Evolutionary conservation across 306 rosid species (phyloP).

Genomic region (Amphicarpaea edgeworthii): DNA sequence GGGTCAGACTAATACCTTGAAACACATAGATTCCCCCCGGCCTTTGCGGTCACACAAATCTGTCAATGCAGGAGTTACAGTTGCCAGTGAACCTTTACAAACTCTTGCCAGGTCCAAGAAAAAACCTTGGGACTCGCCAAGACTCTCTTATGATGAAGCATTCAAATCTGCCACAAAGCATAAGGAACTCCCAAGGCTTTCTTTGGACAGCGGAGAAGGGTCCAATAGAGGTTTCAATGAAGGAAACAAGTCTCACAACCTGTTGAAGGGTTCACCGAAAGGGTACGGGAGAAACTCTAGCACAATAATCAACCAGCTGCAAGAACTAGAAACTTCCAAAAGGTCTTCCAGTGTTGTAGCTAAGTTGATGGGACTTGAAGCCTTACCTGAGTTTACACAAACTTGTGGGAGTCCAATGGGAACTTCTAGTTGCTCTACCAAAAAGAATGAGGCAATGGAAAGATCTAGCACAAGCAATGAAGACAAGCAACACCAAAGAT

Average conservation of each 20-base stretch:
- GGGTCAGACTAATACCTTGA: constrained; percentile 54
- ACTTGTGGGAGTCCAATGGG: constrained; percentile 48
- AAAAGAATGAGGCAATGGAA: constrained; percentile 47
- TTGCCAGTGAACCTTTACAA: constrained; percentile 55
- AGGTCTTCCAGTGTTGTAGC: constrained; percentile 73
- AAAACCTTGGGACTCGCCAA: constrained; percentile 58
- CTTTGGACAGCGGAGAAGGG: constrained; percentile 83
- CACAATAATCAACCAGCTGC: constrained; percentile 45
- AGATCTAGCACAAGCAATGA: constrained; percentile 54
- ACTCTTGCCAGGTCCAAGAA: constrained; percentile 54
- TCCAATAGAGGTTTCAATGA: constrained; percentile 51
- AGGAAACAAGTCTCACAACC: constrained; percentile 57
- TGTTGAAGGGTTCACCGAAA: constrained; percentile 55
- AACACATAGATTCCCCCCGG: constrained; percentile 83
- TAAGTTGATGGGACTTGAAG: constrained; percentile 89
- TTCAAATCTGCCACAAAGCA: constrained; percentile 61
- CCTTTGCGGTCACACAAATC: constrained; percentile 56
- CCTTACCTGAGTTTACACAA: constrained; percentile 56
- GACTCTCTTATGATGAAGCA: constrained; percentile 84
- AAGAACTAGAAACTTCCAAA: constrained; percentile 65
- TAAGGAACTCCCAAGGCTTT: constrained; percentile 85
- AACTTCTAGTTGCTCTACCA: constrained; percentile 36
- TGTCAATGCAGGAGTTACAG: constrained; percentile 47
- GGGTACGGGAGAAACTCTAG: constrained; percentile 47
- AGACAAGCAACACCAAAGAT: constrained; percentile 47